Evolutionary conservation across 148 eudicot genomes (phyloP).

Genomic region (Silene conica): DNA sequence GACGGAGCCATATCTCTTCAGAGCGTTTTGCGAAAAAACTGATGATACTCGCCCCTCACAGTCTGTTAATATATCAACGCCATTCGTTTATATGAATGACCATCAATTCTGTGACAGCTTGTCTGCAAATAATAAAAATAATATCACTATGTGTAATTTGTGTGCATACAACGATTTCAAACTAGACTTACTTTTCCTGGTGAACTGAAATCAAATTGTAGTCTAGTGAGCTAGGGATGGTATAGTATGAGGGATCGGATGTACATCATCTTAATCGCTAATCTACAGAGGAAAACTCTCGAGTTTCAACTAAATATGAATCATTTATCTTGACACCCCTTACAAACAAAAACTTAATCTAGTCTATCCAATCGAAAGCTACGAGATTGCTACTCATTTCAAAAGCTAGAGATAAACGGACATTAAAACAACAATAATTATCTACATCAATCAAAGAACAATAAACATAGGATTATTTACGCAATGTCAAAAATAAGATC

Average conservation of each 20-base stretch:
- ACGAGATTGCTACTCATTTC: neutral
- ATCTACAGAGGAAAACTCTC: neutral
- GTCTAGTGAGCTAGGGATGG: neutral
- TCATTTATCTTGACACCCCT: constrained; percentile 3
- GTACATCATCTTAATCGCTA: neutral
- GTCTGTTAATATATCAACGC: constrained; percentile 14
- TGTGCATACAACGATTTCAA: neutral
- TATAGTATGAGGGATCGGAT: neutral
- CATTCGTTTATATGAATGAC: constrained; percentile 12
- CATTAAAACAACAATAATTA: neutral
- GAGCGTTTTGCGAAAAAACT: constrained; percentile 13
- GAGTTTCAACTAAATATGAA: neutral
- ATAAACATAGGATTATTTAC: neutral
- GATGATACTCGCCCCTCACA: constrained; percentile 13
- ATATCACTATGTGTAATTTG: neutral
- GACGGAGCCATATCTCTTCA: constrained; percentile 51
- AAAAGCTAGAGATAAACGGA: neutral
- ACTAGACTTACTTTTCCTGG: no score
- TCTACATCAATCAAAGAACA: neutral
- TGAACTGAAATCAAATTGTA: constrained; percentile 4
- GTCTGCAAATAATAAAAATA: constrained; percentile 11
- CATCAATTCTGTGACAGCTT: constrained; percentile 16
- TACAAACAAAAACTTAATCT: neutral
- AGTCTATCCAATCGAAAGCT: neutral
- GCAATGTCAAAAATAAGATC: neutral